phyloP scores from a whole-genome alignment of 345 rosid species.

The Salix dunnii region DNA sequence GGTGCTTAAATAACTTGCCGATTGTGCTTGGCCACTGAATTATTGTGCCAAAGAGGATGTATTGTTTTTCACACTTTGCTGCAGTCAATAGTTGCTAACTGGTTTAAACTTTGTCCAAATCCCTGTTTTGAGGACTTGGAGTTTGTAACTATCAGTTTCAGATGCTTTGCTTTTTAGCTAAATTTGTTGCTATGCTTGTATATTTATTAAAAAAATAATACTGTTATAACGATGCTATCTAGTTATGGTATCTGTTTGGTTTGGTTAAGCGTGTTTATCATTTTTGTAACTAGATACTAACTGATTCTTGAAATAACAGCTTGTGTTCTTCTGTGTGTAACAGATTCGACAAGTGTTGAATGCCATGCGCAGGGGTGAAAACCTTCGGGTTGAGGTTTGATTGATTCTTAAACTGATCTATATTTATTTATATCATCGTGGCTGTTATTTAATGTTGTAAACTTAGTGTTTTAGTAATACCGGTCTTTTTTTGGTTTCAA shows the following conservation, averaged over 20 bases:
- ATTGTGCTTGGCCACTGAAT: background rate
- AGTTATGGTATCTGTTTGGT: background rate
- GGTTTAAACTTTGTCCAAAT: background rate
- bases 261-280: background rate
- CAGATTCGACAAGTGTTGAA: slow-evolving; percentile 84
- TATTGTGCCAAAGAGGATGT: too few relatives aligned
- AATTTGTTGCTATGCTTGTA: background rate
- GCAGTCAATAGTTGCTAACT: background rate
- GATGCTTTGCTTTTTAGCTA: background rate
- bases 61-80: background rate
- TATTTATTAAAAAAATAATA: background rate
- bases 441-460: background rate
- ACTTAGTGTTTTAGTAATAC: background rate
- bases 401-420: slow-evolving; percentile 12
- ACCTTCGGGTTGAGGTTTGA: slow-evolving; percentile 68
- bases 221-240: background rate
- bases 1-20: background rate
- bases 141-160: background rate
- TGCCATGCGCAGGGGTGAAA: slow-evolving; percentile 79
- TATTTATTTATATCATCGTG: background rate
- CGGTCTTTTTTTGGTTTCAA: background rate
- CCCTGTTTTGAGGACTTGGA: background rate
- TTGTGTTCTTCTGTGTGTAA: slow-evolving; percentile 29
- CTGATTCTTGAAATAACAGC: slow-evolving; percentile 10
- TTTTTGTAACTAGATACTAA: background rate